Conservation (phyloP, 345 rosid genomes). For the Populus euphratica region DNA sequence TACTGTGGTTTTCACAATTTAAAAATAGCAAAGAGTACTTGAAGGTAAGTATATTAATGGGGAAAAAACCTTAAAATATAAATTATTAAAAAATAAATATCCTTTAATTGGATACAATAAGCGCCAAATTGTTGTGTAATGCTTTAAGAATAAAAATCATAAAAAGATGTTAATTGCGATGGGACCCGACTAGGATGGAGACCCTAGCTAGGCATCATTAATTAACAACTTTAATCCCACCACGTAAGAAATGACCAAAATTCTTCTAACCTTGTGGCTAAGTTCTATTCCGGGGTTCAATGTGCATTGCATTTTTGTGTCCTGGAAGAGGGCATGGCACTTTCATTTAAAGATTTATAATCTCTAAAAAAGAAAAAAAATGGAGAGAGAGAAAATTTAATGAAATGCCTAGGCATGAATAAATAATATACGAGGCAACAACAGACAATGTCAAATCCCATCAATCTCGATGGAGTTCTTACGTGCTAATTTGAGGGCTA, state of each 20-base stretch:
- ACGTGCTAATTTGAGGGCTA: not conserved
- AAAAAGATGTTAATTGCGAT: not conserved
- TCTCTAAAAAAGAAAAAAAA: not conserved
- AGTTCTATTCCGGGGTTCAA: not conserved
- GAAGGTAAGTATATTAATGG: not conserved
- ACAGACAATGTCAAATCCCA: not conserved
- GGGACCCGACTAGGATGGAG: not conserved
- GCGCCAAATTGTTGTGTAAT: not conserved
- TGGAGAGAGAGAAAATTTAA: not conserved
- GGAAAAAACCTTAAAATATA: not conserved
- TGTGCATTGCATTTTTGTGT: constrained; percentile 4
- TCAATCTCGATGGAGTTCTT: not conserved
- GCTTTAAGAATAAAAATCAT: not conserved
- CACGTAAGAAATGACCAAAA: not conserved
- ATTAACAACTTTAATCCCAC: not conserved
- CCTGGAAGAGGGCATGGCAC: not conserved
- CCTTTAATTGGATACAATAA: not conserved
- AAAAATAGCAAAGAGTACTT: too few species aligned
- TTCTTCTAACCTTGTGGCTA: not conserved
- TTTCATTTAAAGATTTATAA: constrained; percentile 1
- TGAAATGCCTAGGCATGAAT: not conserved
- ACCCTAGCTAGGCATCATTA: not conserved
- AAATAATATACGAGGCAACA: not conserved
- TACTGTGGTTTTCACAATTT: too few species aligned
- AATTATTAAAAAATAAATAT: too few species aligned